Conservation (phyloP, 2,329 filamentous ascomycete genomes). For the Dothiorella sarmentorum region DNA sequence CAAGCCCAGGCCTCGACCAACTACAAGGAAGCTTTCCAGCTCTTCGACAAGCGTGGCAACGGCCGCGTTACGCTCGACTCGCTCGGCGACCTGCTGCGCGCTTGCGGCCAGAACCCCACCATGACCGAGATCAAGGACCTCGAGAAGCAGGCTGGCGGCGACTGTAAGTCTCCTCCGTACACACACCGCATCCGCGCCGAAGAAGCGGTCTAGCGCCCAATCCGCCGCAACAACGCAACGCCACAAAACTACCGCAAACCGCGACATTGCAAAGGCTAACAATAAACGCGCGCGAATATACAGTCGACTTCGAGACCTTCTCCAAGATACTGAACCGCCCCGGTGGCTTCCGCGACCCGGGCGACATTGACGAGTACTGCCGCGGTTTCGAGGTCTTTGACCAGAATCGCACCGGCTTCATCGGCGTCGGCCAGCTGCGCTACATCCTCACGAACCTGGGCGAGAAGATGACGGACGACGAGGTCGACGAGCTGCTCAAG, state of each 20-base stretch:
- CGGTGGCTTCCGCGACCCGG: slow-evolving; percentile 95
- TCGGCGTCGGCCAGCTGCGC: slow-evolving; percentile 94
- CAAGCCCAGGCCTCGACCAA: slow-evolving; percentile 71
- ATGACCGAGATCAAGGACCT: slow-evolving; percentile 88
- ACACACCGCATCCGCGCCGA: too few species aligned
- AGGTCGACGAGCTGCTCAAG: slow-evolving; percentile 98
- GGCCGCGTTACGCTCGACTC: slow-evolving; percentile 83
- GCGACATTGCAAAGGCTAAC: slow-evolving; percentile 4
- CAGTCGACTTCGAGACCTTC: slow-evolving; percentile 98
- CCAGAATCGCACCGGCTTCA: slow-evolving; percentile 97
- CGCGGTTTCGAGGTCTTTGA: slow-evolving; percentile 99
- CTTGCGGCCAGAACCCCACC: slow-evolving; percentile 97
- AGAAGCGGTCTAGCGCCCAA: too few species aligned
- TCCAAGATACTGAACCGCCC: slow-evolving; percentile 95
- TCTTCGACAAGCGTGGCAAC: slow-evolving; percentile 98
- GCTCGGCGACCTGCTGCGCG: slow-evolving; percentile 89
- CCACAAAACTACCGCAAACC: neutral
- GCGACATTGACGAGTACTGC: slow-evolving; percentile 97
- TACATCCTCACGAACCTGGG: slow-evolving; percentile 97
- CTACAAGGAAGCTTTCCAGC: slow-evolving; percentile 99
- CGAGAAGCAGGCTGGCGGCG: slow-evolving; percentile 82
- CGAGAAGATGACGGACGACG: slow-evolving; percentile 99
- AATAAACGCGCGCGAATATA: slow-evolving; percentile 55
- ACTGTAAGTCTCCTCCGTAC: slow-evolving; percentile 66
- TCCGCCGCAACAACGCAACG: too few species aligned